A percentile compares a stretch with the other conserved stretches of the same genome.
phyloP scores from a whole-genome alignment of 2,329 filamentous ascomycete species.

The Davidsoniella neocaledoniae region DNA sequence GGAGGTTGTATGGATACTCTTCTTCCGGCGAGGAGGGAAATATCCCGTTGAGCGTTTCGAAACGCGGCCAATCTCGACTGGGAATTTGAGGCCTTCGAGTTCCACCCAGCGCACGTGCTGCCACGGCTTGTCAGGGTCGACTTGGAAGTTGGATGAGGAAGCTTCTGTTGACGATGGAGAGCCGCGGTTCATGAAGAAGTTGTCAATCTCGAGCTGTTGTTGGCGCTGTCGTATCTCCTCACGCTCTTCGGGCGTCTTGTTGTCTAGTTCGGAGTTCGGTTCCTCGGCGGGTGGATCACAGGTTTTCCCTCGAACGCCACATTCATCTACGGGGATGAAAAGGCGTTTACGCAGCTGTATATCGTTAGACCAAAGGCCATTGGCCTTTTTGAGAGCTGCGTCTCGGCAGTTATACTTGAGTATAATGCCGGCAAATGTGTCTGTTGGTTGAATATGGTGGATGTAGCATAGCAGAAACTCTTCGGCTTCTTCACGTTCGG shows the following conservation, averaged over 20 bases:
- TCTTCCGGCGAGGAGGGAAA: conserved; percentile 80
- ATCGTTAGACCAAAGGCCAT: conserved; percentile 89
- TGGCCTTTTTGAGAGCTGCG: conserved; percentile 68
- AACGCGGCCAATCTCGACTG: conserved; percentile 74
- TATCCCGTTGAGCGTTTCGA: conserved; percentile 69
- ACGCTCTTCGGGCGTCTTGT: conserved; percentile 3
- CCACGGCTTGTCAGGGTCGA: conserved; percentile 46
- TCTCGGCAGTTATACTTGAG: conserved; percentile 79
- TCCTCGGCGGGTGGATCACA: conserved; percentile 32
- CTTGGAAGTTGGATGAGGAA: conserved; percentile 11
- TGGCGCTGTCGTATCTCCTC: conserved; percentile 4
- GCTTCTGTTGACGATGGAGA: background rate
- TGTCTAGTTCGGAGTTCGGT: background rate
- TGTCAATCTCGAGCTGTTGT: conserved; percentile 10
- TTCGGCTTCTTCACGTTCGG: conserved; percentile 35
- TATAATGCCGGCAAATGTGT: conserved; percentile 82
- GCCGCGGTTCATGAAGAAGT: conserved; percentile 6
- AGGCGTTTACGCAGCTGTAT: conserved; percentile 72
- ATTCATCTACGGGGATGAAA: conserved; percentile 76
- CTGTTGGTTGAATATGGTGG: conserved; percentile 64
- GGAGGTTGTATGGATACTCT: conserved; percentile 54
- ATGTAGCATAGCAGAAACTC: conserved; percentile 76
- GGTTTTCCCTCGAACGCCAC: conserved; percentile 60
- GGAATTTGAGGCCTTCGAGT: conserved; percentile 49
- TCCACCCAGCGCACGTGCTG: conserved; percentile 80